Percentiles rank a stretch among this genome's conserved stretches.
Conservation (phyloP, 495 filamentous ascomycete species). For the Neurospora terricola region DNA sequence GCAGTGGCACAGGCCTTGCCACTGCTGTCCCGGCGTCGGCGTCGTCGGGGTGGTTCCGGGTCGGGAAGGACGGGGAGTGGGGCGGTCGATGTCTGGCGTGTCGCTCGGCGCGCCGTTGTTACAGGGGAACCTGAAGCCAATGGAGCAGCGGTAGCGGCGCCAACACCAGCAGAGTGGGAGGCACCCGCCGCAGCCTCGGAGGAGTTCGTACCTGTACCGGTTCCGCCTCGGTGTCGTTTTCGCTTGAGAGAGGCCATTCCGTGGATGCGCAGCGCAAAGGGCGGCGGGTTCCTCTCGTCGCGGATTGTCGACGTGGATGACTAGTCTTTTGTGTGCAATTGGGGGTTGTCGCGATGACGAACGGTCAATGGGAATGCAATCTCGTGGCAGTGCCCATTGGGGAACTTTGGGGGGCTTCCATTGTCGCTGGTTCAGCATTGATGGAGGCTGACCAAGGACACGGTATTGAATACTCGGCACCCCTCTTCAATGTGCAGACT, state of each 20-base stretch:
- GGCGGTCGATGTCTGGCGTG: conserved; percentile 29
- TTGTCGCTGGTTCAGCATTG: neutral
- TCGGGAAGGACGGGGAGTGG: conserved; percentile 20
- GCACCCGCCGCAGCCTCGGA: neutral
- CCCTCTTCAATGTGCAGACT: neutral
- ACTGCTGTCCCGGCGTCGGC: conserved; percentile 18
- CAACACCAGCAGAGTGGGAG: neutral
- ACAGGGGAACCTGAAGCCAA: conserved; percentile 5
- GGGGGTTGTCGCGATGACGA: conserved; percentile 12
- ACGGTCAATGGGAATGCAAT: neutral
- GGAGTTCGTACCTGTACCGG: neutral
- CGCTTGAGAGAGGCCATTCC: conserved; percentile 34
- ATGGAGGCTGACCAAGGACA: neutral
- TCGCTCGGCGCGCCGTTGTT: conserved; percentile 27
- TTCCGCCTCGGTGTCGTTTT: conserved; percentile 25
- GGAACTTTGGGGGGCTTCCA: too few species aligned
- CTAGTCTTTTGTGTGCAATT: neutral
- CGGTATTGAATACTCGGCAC: neutral
- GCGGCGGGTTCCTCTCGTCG: neutral
- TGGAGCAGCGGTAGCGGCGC: neutral
- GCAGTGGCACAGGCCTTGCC: too few species aligned
- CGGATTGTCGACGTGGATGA: neutral
- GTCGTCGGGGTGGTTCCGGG: conserved; percentile 22
- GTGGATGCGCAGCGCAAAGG: neutral
- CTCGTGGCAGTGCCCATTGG: too few species aligned